A percentile compares a stretch with the other conserved stretches of the same genome.
Conservation (phyloP, 2,329 filamentous ascomycete genomes). For the Microcera coccophila region DNA sequence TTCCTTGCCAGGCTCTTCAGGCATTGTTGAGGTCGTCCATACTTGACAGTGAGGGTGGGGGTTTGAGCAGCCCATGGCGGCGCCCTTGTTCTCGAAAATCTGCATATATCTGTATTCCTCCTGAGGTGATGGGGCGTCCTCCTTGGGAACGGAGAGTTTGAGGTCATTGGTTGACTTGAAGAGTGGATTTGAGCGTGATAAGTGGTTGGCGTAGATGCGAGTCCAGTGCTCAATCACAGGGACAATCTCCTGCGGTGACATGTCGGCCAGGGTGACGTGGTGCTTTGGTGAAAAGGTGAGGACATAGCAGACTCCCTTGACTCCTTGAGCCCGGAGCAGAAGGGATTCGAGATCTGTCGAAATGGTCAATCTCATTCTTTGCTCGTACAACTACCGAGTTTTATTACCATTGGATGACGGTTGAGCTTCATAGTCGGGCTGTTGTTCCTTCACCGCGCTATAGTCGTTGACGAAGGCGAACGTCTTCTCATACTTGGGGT, state of each 20-base stretch:
- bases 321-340: constrained; percentile 77
- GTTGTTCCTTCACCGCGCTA: constrained; percentile 90
- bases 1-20: constrained; percentile 83
- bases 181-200: constrained; percentile 68
- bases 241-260: constrained; percentile 70
- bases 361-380: not conserved
- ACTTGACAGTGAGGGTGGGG: constrained; percentile 96
- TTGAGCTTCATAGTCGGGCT: constrained; percentile 66
- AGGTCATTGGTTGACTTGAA: constrained; percentile 38
- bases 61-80: constrained; percentile 97
- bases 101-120: constrained; percentile 95
- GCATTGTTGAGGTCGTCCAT: constrained; percentile 88
- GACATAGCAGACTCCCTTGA: constrained; percentile 95
- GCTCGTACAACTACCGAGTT: not conserved
- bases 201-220: constrained; percentile 76
- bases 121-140: constrained; percentile 47
- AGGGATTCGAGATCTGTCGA: constrained; percentile 63
- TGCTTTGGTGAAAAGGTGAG: constrained; percentile 90
- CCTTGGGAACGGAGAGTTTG: constrained; percentile 36
- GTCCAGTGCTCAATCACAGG: constrained; percentile 90
- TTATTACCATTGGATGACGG: constrained; percentile 35
- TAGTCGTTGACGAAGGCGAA: constrained; percentile 98
- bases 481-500: constrained; percentile 80
- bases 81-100: constrained; percentile 98
- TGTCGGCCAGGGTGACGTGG: constrained; percentile 88